Evolutionary conservation across 306 rosid species (phyloP).

Genomic region (Corylus heterophylla): DNA sequence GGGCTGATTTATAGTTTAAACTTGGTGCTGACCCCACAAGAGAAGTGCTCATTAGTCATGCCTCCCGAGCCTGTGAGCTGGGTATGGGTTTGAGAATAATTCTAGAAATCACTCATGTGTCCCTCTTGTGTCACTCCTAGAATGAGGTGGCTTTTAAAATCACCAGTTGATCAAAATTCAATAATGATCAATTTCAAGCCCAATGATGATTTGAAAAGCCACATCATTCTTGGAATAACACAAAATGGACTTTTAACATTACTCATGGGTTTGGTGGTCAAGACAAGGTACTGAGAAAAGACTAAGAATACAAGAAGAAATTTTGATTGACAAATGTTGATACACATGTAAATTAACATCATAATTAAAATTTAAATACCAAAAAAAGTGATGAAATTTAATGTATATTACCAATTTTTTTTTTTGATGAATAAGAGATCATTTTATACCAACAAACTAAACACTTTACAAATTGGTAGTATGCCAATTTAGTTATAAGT

Average conservation of each 20-base stretch:
- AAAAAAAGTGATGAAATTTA: background rate
- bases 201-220: too few relatives aligned
- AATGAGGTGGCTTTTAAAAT: too few relatives aligned
- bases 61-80: background rate
- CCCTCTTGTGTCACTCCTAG: too few relatives aligned
- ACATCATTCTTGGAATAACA: too few relatives aligned
- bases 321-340: background rate
- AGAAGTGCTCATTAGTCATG: background rate
- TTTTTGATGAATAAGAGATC: too few relatives aligned
- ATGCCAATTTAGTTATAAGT: background rate
- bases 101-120: too few relatives aligned
- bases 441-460: too few relatives aligned
- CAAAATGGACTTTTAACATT: too few relatives aligned
- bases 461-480: too few relatives aligned
- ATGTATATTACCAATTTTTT: background rate
- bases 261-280: background rate
- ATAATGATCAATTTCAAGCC: too few relatives aligned
- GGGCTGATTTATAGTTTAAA: slow-evolving; percentile 9
- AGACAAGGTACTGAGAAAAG: background rate
- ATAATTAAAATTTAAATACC: background rate
- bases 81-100: background rate
- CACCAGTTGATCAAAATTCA: too few relatives aligned
- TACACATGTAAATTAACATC: background rate
- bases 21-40: background rate
- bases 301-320: background rate